Percentiles rank a stretch among this genome's conserved stretches.
These are phyloP conservation scores for Trichoderma gamsii DNA, from an alignment of 495 filamentous ascomycete genomes.

Conservation along the genomic window DNA sequence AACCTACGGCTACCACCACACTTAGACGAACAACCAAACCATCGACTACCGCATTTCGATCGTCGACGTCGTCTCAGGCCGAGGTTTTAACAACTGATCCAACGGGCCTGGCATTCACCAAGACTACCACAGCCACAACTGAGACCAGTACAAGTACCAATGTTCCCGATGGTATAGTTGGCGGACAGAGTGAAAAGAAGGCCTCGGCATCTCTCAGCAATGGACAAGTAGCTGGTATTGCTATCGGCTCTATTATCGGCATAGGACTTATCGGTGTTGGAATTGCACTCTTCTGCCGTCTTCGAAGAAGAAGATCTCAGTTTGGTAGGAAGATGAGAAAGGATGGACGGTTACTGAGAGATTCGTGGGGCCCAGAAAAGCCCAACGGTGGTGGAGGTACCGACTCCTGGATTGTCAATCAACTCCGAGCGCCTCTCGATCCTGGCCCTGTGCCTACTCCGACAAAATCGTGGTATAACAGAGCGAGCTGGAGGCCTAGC, in stretches of 20 bases:
- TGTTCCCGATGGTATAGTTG: conserved; percentile 14
- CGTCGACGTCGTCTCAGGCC: conserved; percentile 25
- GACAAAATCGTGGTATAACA: conserved; percentile 18
- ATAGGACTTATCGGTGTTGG: background rate
- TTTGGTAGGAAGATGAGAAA: conserved; percentile 3
- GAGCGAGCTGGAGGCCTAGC: conserved; percentile 22
- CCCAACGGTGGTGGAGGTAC: background rate
- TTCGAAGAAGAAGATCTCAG: background rate
- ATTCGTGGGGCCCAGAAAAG: conserved; percentile 2
- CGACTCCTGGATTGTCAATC: conserved; percentile 15
- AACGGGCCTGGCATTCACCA: conserved; percentile 7
- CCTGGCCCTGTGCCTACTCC: conserved; percentile 22
- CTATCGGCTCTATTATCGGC: background rate
- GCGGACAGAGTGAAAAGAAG: background rate
- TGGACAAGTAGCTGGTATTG: conserved; percentile 1
- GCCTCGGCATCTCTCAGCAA: background rate
- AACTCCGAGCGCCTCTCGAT: conserved; percentile 22
- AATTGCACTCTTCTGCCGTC: conserved; percentile 5
- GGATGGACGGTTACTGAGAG: background rate
- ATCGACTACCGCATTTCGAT: conserved; percentile 33
- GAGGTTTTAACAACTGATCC: conserved; percentile 17
- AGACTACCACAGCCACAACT: conserved; percentile 18
- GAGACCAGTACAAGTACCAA: conserved; percentile 17
- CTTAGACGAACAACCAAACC: conserved; percentile 23
- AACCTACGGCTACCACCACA: conserved; percentile 8